Conservation (phyloP, 345 rosid genomes). For the Cardiospermum halicacabum region DNA sequence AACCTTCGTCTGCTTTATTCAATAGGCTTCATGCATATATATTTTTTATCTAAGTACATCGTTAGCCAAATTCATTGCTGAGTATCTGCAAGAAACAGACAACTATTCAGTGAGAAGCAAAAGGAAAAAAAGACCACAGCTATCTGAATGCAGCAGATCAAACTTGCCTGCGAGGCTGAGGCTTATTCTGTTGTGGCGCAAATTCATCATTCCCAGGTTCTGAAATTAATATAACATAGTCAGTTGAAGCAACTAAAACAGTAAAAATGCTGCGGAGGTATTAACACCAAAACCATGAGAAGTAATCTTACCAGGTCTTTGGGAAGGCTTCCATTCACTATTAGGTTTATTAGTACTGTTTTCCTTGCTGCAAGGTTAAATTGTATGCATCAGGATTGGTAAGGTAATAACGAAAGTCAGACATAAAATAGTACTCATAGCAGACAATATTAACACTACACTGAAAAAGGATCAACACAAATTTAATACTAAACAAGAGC, state of each 20-base stretch:
- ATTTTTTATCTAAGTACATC: slow-evolving; percentile 31
- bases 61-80: slow-evolving; percentile 77
- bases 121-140: slow-evolving; percentile 1
- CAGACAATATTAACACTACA: background rate
- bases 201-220: slow-evolving; percentile 49
- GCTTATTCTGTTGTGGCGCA: slow-evolving; percentile 49
- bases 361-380: slow-evolving; percentile 49
- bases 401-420: slow-evolving; percentile 1
- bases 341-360: slow-evolving; percentile 32
- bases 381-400: slow-evolving; percentile 2
- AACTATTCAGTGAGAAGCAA: background rate
- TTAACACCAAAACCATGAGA: background rate
- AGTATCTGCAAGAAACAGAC: slow-evolving; percentile 41
- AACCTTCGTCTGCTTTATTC: slow-evolving; percentile 41
- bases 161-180: slow-evolving; percentile 53
- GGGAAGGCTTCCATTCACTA: slow-evolving; percentile 48
- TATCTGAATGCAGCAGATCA: background rate
- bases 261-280: background rate
- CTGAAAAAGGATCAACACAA: background rate
- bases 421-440: background rate
- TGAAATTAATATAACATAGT: slow-evolving; percentile 22
- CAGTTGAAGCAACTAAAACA: background rate
- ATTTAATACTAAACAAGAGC: background rate
- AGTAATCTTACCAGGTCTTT: slow-evolving; percentile 48
- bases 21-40: slow-evolving; percentile 17